These are phyloP conservation scores for Grammothele lineata DNA, from an alignment of 768 basidiomycete genomes.

Conservation along the genomic window DNA sequence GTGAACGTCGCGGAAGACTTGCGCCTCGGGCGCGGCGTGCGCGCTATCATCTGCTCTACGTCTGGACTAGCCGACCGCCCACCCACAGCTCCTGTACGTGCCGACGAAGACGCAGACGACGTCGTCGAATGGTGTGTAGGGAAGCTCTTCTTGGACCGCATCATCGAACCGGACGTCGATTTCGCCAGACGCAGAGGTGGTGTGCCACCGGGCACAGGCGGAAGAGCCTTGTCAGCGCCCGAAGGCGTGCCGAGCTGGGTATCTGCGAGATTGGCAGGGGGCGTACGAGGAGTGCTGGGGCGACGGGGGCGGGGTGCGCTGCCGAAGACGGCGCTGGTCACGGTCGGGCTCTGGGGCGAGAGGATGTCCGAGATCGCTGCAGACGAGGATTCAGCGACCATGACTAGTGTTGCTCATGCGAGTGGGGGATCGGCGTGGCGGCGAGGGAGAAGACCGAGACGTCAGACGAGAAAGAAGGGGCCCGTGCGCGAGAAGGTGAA, in stretches of 20 bases:
- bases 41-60: constrained; percentile 28
- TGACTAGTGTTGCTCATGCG: too few species aligned
- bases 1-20: constrained; percentile 19
- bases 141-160: background rate
- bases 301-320: constrained; percentile 16
- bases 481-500: too few species aligned
- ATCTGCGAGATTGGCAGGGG: constrained; percentile 1
- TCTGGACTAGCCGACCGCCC: constrained; percentile 28
- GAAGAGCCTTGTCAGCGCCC: constrained; percentile 4
- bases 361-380: too few species aligned
- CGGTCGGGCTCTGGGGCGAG: constrained; percentile 13
- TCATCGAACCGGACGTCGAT: too few species aligned
- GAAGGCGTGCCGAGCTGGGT: constrained; percentile 4
- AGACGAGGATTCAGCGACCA: too few species aligned
- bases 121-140: background rate
- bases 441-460: too few species aligned
- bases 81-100: too few species aligned
- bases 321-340: constrained; percentile 19
- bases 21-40: constrained; percentile 29
- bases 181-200: too few species aligned
- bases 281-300: constrained; percentile 14
- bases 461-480: too few species aligned
- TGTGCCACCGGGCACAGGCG: background rate
- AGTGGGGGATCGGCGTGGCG: too few species aligned
- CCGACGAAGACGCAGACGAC: too few species aligned